Conservation (phyloP, 2,329 filamentous ascomycete genomes). For the Aureobasidium melanogenum region DNA sequence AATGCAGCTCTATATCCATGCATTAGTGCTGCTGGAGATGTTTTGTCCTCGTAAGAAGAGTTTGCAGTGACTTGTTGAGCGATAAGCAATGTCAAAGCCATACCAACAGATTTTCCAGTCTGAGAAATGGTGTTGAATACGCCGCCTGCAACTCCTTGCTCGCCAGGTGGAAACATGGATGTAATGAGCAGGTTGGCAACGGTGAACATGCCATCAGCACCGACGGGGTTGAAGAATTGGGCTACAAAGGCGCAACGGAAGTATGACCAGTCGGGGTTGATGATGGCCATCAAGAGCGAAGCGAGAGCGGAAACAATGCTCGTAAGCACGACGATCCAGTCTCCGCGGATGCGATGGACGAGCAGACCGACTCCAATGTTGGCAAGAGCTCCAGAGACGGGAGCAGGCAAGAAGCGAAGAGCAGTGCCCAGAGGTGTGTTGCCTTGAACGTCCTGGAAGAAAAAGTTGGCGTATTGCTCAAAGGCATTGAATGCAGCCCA, state of each 20-base stretch:
- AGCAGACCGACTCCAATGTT: constrained; percentile 40
- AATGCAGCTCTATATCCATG: constrained; percentile 35
- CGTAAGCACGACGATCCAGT: constrained; percentile 28
- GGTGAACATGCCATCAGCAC: constrained; percentile 36
- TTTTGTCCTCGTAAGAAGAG: constrained; percentile 21
- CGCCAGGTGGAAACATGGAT: constrained; percentile 30
- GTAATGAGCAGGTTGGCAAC: constrained; percentile 37
- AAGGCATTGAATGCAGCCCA: constrained; percentile 31
- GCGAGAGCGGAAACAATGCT: constrained; percentile 29
- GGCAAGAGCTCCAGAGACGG: constrained; percentile 30
- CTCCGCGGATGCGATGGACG: constrained; percentile 36
- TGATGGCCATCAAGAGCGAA: constrained; percentile 38
- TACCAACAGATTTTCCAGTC: constrained; percentile 33
- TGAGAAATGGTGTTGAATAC: constrained; percentile 39
- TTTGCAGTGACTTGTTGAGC: constrained; percentile 22
- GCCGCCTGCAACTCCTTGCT: constrained; percentile 36
- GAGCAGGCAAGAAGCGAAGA: constrained; percentile 35
- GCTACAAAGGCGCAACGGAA: constrained; percentile 39
- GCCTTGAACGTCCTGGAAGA: constrained; percentile 34
- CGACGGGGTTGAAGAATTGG: constrained; percentile 34
- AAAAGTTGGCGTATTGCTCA: constrained; percentile 34
- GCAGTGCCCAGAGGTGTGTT: constrained; percentile 28
- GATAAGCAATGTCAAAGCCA: constrained; percentile 32
- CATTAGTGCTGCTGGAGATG: constrained; percentile 28
- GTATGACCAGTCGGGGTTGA: constrained; percentile 38